Percentiles rank a stretch among this genome's conserved stretches.
Evolutionary conservation across 306 rosid species (phyloP).

Genomic region (Chamaecrista fasciculata): DNA sequence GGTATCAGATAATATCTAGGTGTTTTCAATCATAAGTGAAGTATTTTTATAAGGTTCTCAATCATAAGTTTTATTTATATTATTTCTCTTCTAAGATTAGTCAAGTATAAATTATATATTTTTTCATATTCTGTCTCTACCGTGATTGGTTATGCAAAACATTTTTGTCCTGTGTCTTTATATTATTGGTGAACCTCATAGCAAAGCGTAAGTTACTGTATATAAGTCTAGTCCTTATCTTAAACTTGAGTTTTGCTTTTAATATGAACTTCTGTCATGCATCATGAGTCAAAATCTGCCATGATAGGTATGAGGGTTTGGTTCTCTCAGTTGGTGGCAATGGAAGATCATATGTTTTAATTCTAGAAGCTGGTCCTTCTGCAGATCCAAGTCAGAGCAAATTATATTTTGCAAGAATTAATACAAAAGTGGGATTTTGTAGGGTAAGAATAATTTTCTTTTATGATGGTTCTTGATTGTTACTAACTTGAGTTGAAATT

Average conservation of each 20-base stretch:
- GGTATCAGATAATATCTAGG: slow-evolving; percentile 50
- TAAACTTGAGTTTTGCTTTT: slow-evolving; percentile 15
- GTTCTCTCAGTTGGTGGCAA: slow-evolving; percentile 97
- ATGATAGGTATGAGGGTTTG: slow-evolving; percentile 84
- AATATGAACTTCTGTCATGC: slow-evolving; percentile 13
- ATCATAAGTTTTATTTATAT: no score
- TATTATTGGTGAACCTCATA: no score
- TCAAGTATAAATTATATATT: no score
- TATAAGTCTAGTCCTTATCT: no score
- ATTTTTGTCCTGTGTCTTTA: no score
- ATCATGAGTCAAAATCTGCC: slow-evolving; percentile 13
- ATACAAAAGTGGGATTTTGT: slow-evolving; percentile 92
- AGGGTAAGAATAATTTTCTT: slow-evolving; percentile 54
- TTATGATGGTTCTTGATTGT: slow-evolving; percentile 9
- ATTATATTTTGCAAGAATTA: slow-evolving; percentile 81
- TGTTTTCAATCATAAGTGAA: no score
- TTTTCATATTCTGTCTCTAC: no score
- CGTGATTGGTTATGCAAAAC: no score
- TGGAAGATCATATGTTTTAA: slow-evolving; percentile 83
- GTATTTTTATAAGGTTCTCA: no score
- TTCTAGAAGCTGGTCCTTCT: slow-evolving; percentile 87
- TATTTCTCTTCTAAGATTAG: no score
- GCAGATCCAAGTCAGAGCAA: slow-evolving; percentile 80
- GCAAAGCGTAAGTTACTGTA: no score
- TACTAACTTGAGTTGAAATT: slow-evolving; percentile 4